phyloP scores from a whole-genome alignment of 768 basidiomycete species.

The Termitomyces sp. region DNA sequence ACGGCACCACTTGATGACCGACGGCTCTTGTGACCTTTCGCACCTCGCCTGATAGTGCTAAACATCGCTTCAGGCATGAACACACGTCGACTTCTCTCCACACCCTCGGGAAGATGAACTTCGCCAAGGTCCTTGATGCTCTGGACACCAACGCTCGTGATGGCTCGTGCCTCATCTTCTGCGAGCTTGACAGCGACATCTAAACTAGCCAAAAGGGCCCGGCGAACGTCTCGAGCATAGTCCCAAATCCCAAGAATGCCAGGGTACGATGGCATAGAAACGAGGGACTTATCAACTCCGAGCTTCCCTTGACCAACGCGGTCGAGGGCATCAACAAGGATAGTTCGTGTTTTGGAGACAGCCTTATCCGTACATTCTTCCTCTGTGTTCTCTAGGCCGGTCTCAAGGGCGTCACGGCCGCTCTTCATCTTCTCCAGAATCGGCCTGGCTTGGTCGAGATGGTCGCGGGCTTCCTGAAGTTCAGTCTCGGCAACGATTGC shows the following conservation, averaged over 20 bases:
- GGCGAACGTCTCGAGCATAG: constrained; percentile 77
- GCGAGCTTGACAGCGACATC: constrained; percentile 75
- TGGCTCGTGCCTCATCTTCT: constrained; percentile 75
- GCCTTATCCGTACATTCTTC: constrained; percentile 62
- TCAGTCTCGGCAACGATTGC: constrained; percentile 80
- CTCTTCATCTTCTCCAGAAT: constrained; percentile 84
- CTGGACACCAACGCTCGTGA: constrained; percentile 60
- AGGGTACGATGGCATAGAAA: constrained; percentile 73
- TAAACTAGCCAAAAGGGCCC: constrained; percentile 69
- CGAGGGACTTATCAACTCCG: constrained; percentile 39
- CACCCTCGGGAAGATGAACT: constrained; percentile 70
- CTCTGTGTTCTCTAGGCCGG: constrained; percentile 72
- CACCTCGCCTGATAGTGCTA: constrained; percentile 42
- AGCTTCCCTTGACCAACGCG: constrained; percentile 72
- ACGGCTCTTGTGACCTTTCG: constrained; percentile 31
- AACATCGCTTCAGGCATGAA: constrained; percentile 99
- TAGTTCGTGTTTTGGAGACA: constrained; percentile 43
- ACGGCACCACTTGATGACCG: constrained; percentile 42
- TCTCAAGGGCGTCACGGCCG: constrained; percentile 70
- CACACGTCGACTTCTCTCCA: constrained; percentile 74
- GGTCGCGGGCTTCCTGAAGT: constrained; percentile 61
- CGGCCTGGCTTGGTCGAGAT: constrained; percentile 66
- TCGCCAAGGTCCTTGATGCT: constrained; percentile 68
- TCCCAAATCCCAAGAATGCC: constrained; percentile 81
- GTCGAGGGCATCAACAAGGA: constrained; percentile 66